Conservation (phyloP, 2,329 filamentous ascomycete species). For the Talaromyces sp. region DNA sequence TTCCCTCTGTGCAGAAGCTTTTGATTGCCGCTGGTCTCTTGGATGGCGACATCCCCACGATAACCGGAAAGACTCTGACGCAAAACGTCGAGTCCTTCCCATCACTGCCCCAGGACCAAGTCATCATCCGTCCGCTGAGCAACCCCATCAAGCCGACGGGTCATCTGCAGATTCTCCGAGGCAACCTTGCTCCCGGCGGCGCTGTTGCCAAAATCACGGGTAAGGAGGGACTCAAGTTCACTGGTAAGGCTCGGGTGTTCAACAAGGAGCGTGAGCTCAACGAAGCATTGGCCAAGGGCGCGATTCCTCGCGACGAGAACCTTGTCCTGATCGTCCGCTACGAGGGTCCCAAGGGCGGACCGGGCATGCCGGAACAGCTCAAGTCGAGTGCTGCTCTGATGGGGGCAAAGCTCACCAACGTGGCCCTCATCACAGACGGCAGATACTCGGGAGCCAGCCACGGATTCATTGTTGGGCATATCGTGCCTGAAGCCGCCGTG, state of each 20-base stretch:
- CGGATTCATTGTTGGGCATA: constrained; percentile 90
- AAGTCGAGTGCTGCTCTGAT: constrained; percentile 85
- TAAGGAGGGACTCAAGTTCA: constrained; percentile 82
- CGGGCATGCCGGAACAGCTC: constrained; percentile 94
- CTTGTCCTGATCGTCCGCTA: constrained; percentile 87
- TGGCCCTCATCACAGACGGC: constrained; percentile 88
- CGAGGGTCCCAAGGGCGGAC: constrained; percentile 87
- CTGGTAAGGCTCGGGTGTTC: constrained; percentile 75
- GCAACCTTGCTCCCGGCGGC: constrained; percentile 81
- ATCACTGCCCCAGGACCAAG: constrained; percentile 69
- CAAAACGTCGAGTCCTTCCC: constrained; percentile 76
- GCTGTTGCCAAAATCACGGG: constrained; percentile 95
- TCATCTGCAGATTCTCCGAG: constrained; percentile 80
- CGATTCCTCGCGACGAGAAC: constrained; percentile 69
- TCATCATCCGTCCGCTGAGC: constrained; percentile 72
- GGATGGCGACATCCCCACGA: constrained; percentile 70
- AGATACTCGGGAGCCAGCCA: constrained; percentile 83
- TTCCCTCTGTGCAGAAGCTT: constrained; percentile 78
- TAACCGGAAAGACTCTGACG: constrained; percentile 77
- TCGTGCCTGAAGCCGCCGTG: constrained; percentile 81
- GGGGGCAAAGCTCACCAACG: constrained; percentile 80
- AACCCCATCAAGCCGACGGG: constrained; percentile 83
- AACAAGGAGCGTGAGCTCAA: constrained; percentile 79
- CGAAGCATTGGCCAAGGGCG: constrained; percentile 63
- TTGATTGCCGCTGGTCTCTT: constrained; percentile 70